Conservation (phyloP, 2,329 filamentous ascomycete genomes). For the Pseudogymnoascus sp. region DNA sequence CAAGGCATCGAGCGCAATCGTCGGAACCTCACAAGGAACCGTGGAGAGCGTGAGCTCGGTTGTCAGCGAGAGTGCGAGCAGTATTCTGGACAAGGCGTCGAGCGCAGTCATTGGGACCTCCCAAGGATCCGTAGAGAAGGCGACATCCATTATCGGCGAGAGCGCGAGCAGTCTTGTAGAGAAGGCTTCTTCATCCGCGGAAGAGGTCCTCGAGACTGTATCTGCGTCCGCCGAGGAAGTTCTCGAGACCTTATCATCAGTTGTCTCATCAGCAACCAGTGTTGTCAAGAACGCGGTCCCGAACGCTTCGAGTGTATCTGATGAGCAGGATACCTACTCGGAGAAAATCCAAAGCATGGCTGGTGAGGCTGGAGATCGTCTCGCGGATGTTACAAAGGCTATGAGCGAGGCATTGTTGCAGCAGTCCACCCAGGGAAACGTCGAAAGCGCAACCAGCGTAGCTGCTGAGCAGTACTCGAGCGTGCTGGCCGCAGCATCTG, state of each 20-base stretch:
- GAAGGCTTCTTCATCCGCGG: conserved; percentile 20
- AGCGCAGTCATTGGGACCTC: conserved; percentile 22
- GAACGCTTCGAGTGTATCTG: conserved; percentile 8
- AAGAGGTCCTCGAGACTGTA: not conserved
- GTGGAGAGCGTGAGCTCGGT: conserved; percentile 19
- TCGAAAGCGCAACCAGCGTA: conserved; percentile 43
- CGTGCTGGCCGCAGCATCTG: conserved; percentile 49
- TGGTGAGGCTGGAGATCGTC: conserved; percentile 43
- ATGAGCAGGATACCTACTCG: conserved; percentile 37
- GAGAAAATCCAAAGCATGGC: conserved; percentile 44
- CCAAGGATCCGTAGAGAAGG: conserved; percentile 23
- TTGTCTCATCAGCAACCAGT: not conserved
- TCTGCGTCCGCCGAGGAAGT: not conserved
- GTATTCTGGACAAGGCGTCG: conserved; percentile 23
- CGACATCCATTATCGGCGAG: conserved; percentile 9
- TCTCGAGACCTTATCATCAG: not conserved
- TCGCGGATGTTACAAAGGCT: conserved; percentile 44
- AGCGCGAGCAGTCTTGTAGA: conserved; percentile 19
- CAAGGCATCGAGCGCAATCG: conserved; percentile 24
- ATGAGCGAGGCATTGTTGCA: conserved; percentile 46
- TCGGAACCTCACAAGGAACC: conserved; percentile 22
- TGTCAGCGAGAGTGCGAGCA: conserved; percentile 18
- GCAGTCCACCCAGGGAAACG: conserved; percentile 32
- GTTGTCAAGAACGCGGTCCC: not conserved
- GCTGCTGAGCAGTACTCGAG: conserved; percentile 49